A percentile compares a stretch with the other conserved stretches of the same genome.
Conservation (phyloP, 1,284 basidiomycete genomes). For the Puccinia coronata region DNA sequence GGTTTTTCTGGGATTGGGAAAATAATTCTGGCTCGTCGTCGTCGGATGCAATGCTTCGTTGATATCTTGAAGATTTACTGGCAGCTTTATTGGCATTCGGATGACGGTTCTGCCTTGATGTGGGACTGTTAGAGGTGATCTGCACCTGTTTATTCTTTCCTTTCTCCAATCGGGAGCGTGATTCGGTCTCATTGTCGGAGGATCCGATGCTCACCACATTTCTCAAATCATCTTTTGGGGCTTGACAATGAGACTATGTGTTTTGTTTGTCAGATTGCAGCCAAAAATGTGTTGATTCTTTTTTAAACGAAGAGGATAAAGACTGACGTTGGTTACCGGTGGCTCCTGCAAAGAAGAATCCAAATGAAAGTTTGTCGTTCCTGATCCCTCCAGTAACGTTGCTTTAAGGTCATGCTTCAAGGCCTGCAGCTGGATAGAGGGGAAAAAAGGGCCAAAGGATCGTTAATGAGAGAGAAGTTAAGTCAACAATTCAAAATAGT, state of each 20-base stretch:
- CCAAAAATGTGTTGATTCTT: neutral
- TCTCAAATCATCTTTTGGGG: neutral
- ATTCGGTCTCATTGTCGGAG: neutral
- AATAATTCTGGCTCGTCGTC: no score
- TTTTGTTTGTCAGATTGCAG: neutral
- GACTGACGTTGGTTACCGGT: neutral
- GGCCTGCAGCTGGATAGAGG: neutral
- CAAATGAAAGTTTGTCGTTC: neutral
- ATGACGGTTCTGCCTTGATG: neutral
- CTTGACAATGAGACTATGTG: neutral
- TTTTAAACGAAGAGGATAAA: neutral
- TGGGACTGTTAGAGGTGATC: neutral
- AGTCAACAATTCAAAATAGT: neutral
- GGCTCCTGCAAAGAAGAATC: neutral
- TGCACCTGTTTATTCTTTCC: neutral
- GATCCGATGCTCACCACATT: neutral
- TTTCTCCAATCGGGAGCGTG: neutral
- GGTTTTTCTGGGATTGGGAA: no score
- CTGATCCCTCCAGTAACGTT: neutral
- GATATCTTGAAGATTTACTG: no score
- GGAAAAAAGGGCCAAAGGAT: neutral
- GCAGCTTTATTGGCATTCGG: no score
- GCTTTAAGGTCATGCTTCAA: neutral
- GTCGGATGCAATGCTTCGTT: no score
- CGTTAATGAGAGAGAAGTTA: neutral